A percentile compares a stretch with the other conserved stretches of the same genome.
Evolutionary conservation across 2,329 filamentous ascomycete genomes (phyloP).

Genomic region (Pseudopyricularia javanii): DNA sequence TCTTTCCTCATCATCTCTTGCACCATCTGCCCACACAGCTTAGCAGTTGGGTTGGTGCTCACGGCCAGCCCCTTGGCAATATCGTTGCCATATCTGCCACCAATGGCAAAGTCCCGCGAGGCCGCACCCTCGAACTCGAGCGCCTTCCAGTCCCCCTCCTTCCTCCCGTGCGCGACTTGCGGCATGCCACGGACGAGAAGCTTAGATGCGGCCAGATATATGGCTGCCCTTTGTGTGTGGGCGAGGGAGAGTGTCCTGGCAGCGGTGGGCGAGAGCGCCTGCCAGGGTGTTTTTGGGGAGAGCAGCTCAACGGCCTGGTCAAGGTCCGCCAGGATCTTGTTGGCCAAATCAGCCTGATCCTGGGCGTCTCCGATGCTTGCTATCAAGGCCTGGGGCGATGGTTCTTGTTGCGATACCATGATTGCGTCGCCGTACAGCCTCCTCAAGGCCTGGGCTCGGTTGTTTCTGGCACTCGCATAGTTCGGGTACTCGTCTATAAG

Average conservation of each 20-base stretch:
- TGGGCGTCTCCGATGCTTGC: constrained; percentile 8
- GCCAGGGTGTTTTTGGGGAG: constrained; percentile 35
- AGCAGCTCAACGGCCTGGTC: constrained; percentile 45
- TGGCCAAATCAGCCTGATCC: constrained; percentile 2
- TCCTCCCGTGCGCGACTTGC: constrained; percentile 23
- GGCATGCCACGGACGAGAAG: constrained; percentile 22
- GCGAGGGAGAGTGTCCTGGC: constrained; percentile 56
- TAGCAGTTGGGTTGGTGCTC: constrained; percentile 54
- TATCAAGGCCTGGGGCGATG: constrained; percentile 26
- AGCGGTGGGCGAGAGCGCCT: constrained; percentile 49
- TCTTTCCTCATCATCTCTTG: constrained; percentile 59
- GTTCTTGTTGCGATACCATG: constrained; percentile 25
- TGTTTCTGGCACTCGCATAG: constrained; percentile 65
- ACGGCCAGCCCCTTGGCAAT: constrained; percentile 53
- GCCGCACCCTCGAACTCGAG: constrained; percentile 50
- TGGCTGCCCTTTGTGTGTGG: constrained; percentile 58
- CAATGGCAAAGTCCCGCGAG: constrained; percentile 49
- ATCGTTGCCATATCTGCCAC: constrained; percentile 53
- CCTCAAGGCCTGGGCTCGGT: constrained; percentile 56
- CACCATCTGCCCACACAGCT: constrained; percentile 58
- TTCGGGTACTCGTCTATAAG: constrained; percentile 46
- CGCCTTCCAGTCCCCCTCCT: constrained; percentile 36
- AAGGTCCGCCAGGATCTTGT: constrained; percentile 34
- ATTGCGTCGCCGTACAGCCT: constrained; percentile 50
- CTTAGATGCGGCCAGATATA: constrained; percentile 49